A percentile compares a stretch with the other conserved stretches of the same genome.
Conservation (phyloP, 805 yeast genomes). For the Ogataea naganishii region DNA sequence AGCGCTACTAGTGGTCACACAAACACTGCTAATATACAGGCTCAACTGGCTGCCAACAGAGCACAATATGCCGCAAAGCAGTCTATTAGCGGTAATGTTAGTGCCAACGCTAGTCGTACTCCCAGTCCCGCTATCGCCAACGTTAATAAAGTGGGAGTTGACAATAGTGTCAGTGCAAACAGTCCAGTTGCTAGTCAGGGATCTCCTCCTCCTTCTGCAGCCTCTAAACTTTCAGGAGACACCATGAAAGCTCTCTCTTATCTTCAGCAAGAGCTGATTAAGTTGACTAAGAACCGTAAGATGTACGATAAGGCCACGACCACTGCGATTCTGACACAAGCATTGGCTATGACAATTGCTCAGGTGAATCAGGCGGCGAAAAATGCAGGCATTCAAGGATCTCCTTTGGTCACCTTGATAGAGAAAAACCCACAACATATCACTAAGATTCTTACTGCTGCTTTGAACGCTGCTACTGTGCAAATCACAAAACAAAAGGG, state of each 20-base stretch:
- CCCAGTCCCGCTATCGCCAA: no score
- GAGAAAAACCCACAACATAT: slow-evolving; percentile 77
- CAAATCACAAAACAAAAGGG: slow-evolving; percentile 49
- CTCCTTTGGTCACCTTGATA: slow-evolving; percentile 68
- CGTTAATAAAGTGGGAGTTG: no score
- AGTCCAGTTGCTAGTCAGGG: slow-evolving; percentile 4
- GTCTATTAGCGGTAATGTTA: slow-evolving; percentile 12
- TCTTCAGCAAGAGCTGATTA: slow-evolving; percentile 77
- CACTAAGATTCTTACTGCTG: slow-evolving; percentile 70
- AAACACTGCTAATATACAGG: slow-evolving; percentile 25
- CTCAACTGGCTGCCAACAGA: slow-evolving; percentile 39
- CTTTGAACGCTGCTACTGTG: slow-evolving; percentile 68
- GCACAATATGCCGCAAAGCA: slow-evolving; percentile 17
- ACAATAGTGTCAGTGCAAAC: slow-evolving; percentile 8
- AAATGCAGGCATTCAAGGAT: slow-evolving; percentile 70
- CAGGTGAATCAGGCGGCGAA: slow-evolving; percentile 86
- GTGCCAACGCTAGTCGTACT: slow-evolving; percentile 8
- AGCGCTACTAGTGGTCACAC: no score
- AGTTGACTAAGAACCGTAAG: slow-evolving; percentile 68
- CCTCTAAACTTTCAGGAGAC: slow-evolving; percentile 40
- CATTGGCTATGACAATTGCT: slow-evolving; percentile 87
- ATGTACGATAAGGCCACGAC: slow-evolving; percentile 75
- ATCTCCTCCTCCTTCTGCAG: slow-evolving; percentile 7
- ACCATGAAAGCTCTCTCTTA: slow-evolving; percentile 71
- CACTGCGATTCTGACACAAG: slow-evolving; percentile 79